Evolutionary conservation across 75 land plant genomes (phyloP).

Genomic region (Pinus taeda): DNA sequence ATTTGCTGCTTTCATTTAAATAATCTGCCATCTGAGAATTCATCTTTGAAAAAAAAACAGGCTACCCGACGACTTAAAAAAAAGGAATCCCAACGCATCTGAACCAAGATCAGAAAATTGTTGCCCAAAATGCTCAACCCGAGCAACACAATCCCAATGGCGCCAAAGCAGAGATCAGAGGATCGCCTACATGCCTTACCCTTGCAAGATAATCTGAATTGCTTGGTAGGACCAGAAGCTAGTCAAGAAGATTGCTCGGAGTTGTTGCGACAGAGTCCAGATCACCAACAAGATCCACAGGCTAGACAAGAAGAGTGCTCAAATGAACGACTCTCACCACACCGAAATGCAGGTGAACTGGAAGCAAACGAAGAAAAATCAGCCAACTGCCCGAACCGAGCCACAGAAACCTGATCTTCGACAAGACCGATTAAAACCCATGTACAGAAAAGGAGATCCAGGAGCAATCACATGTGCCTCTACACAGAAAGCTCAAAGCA

Average conservation of each 20-base stretch:
- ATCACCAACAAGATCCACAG: conserved; percentile 1
- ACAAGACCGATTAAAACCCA: too few relatives aligned
- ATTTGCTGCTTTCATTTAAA: too few relatives aligned
- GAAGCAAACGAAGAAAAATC: background rate
- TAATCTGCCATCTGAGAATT: too few relatives aligned
- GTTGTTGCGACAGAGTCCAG: background rate
- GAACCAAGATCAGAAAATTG: background rate
- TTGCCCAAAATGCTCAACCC: background rate
- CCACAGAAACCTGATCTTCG: background rate
- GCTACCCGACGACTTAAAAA: too few relatives aligned
- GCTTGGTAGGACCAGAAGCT: too few relatives aligned
- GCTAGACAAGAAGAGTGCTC: background rate
- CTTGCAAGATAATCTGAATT: background rate
- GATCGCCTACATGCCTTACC: background rate
- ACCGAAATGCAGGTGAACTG: background rate
- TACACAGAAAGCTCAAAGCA: too few relatives aligned
- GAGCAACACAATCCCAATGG: background rate
- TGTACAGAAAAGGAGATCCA: too few relatives aligned
- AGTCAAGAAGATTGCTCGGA: background rate
- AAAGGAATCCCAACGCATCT: background rate
- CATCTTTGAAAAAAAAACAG: too few relatives aligned
- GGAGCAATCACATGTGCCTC: too few relatives aligned
- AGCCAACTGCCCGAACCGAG: background rate
- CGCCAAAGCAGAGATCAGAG: background rate
- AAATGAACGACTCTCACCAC: background rate